These are phyloP conservation scores for Colletotrichum sublineola DNA, from an alignment of 2,329 filamentous ascomycete genomes.

Conservation along the genomic window DNA sequence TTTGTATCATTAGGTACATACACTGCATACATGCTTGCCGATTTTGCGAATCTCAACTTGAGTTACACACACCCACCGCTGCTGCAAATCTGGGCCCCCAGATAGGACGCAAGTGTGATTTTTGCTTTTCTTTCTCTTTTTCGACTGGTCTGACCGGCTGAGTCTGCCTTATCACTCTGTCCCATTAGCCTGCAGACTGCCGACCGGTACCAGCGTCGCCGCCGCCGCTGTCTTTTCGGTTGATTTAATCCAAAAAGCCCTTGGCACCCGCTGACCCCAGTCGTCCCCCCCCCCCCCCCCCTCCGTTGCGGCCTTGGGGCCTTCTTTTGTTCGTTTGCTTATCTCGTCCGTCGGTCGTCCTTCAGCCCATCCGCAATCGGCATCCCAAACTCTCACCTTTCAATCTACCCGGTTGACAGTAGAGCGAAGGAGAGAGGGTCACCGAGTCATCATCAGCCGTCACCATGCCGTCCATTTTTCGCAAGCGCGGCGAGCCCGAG, in stretches of 20 bases:
- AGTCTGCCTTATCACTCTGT: slow-evolving; percentile 29
- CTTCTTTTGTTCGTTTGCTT: slow-evolving; percentile 38
- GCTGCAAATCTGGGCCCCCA: slow-evolving; percentile 9
- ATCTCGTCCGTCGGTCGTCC: slow-evolving; percentile 29
- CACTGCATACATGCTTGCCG: background rate
- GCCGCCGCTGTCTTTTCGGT: slow-evolving; percentile 37
- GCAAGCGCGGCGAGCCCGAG: slow-evolving; percentile 61
- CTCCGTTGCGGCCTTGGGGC: slow-evolving; percentile 36
- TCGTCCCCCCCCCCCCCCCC: slow-evolving; percentile 7
- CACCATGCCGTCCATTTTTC: slow-evolving; percentile 57
- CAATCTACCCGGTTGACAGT: slow-evolving; percentile 36
- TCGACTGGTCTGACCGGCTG: slow-evolving; percentile 24
- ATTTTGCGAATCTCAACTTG: background rate
- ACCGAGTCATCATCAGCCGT: slow-evolving; percentile 11
- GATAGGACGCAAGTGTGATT: slow-evolving; percentile 8
- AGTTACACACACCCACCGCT: background rate
- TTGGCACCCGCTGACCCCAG: slow-evolving; percentile 38
- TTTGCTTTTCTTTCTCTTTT: background rate
- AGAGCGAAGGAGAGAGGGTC: slow-evolving; percentile 38
- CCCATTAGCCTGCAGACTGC: slow-evolving; percentile 37
- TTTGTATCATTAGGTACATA: background rate
- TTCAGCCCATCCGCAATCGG: slow-evolving; percentile 41
- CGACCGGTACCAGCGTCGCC: slow-evolving; percentile 38
- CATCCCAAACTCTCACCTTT: slow-evolving; percentile 30
- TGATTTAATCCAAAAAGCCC: slow-evolving; percentile 38